phyloP scores from a whole-genome alignment of 139 green algal genomes.

The Nannochloris sp. region DNA sequence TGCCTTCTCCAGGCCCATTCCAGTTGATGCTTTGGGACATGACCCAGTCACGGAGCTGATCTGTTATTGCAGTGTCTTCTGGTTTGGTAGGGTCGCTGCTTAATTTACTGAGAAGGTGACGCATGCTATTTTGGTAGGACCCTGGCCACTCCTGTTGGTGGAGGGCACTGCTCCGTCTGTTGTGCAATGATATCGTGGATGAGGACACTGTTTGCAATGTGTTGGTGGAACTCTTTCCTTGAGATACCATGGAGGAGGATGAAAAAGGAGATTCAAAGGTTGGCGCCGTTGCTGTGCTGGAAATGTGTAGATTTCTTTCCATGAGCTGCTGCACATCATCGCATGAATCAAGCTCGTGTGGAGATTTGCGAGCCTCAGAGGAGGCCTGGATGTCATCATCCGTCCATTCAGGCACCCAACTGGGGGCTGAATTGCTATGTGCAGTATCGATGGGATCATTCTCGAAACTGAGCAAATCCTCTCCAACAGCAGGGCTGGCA shows the following conservation, averaged over 20 bases:
- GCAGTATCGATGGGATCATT: neutral
- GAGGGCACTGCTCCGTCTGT: neutral
- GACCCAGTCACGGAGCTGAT: neutral
- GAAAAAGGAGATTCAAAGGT: too few relatives aligned
- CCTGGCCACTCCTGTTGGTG: neutral
- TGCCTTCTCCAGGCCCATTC: neutral
- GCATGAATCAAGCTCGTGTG: too few relatives aligned
- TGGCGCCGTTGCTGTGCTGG: too few relatives aligned
- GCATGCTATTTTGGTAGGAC: neutral
- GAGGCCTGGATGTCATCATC: neutral
- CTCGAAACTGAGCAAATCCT: constrained; percentile 1
- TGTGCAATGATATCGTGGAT: too few relatives aligned
- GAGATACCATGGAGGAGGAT: too few relatives aligned
- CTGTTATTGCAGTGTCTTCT: neutral
- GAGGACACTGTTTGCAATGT: too few relatives aligned
- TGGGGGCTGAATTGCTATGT: neutral
- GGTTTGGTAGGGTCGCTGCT: neutral
- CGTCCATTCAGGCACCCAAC: neutral
- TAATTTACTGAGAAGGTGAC: neutral
- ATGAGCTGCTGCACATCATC: too few relatives aligned
- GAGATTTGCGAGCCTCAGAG: neutral
- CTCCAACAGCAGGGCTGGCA: neutral
- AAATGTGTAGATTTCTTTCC: too few relatives aligned
- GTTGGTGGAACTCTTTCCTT: too few relatives aligned
- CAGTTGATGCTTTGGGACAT: neutral